A percentile compares a stretch with the other conserved stretches of the same genome.
These are phyloP conservation scores for Gracilaria gracilis DNA, from an alignment of 23 red algal genomes.

Conservation along the genomic window DNA sequence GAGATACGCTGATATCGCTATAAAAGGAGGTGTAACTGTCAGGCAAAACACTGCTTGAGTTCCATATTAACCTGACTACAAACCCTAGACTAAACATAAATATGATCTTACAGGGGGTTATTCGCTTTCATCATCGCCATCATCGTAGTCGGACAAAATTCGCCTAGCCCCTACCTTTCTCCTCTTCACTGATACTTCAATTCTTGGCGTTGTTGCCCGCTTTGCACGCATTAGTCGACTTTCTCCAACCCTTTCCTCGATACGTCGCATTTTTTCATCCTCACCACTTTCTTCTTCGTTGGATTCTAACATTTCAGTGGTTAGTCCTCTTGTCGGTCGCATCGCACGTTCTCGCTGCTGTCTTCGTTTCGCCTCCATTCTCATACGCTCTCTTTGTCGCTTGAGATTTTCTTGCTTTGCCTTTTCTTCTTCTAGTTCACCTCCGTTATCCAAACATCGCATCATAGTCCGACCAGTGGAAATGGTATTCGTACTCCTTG, in stretches of 20 bases:
- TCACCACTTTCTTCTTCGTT: conserved; percentile 70
- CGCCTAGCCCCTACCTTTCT: conserved; percentile 50
- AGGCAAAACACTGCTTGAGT: background rate
- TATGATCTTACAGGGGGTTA: background rate
- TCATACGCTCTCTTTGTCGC: conserved; percentile 44
- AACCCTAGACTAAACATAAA: conserved; percentile 19
- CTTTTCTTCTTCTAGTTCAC: conserved; percentile 55
- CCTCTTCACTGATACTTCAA: conserved; percentile 60
- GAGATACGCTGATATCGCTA: conserved; percentile 60
- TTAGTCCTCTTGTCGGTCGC: conserved; percentile 35
- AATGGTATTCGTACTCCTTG: conserved; percentile 2
- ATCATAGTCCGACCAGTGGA: conserved; percentile 56
- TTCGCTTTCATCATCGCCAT: conserved; percentile 50
- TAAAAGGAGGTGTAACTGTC: conserved; percentile 28
- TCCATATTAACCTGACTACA: conserved; percentile 10
- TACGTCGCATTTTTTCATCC: conserved; percentile 47
- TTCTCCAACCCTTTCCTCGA: conserved; percentile 59
- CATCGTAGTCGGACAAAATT: conserved; percentile 53
- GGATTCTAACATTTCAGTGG: conserved; percentile 42
- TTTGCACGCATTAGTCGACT: conserved; percentile 62
- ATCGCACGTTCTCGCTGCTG: conserved; percentile 49
- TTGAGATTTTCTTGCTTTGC: conserved; percentile 49
- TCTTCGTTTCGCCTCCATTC: conserved; percentile 57
- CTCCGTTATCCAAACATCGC: conserved; percentile 54
- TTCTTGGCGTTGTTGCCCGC: conserved; percentile 21